Evolutionary conservation across 768 basidiomycete genomes (phyloP), one percentile per base, ranked within the genome.

Genomic region (Austroboletus festivus): DNA sequence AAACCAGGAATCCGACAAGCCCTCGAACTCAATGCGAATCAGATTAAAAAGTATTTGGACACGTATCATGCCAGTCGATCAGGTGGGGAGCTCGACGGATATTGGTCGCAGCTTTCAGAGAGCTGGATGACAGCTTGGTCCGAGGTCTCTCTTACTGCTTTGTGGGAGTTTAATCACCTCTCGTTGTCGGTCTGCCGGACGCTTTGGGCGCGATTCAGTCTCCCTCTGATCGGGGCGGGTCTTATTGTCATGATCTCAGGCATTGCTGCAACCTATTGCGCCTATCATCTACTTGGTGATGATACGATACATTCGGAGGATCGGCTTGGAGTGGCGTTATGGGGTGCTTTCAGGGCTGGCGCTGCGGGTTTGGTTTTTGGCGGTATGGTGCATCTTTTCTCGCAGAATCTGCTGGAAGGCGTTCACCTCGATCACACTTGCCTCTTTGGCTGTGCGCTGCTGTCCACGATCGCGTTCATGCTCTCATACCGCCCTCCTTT

Each of bases 181-280:
- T 59, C 77, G 15, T 57, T 74, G 11, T 69, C 75, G 1, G 78
- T 77, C 2, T 94, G 94, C 60, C 85, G 94, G 7, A 68, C 78
- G 12, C 81, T 97, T 46, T 99, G 96, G 96, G 95, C 96, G 1
- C 90, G 91, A 59, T 98, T 99, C 74, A 89, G 93, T 54, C 73
- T 85, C 3, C 58, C 79, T 1, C 72, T 89, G 13, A 97, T 98
- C 77, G 66, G 71, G 4, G 70, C 86, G 22, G 96, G 95, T 0
- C 66, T 95, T 10, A 56, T 65, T 0, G 67, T 90, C 21, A 74
- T 94, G 23, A 72, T 70, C 1, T 63, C 84, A 20, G 74, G 82
- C 26, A 63, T 83, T 0, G 57, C 80, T 6, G 77, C 83, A 0
- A 69, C 76, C 2, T 80, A 79, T 73, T 70, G 74, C 1, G 55